Conservation (phyloP, 805 yeast genomes). For the Millerago galiae region DNA sequence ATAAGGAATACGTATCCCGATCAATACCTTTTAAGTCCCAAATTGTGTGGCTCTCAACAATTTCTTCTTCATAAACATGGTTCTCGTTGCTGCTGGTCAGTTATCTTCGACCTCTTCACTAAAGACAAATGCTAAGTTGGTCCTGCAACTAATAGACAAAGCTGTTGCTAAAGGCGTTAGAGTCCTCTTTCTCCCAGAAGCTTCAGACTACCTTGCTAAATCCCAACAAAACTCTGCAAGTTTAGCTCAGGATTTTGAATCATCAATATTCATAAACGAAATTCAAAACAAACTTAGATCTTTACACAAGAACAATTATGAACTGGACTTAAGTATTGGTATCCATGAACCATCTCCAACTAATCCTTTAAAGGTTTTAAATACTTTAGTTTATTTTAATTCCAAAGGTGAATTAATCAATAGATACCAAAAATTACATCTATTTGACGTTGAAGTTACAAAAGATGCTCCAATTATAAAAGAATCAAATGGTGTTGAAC, state of each 20-base stretch:
- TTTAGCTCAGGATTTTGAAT: conserved; percentile 44
- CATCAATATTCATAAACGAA: conserved; percentile 36
- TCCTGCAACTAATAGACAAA: conserved; percentile 48
- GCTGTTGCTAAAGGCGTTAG: conserved; percentile 60
- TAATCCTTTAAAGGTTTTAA: conserved; percentile 45
- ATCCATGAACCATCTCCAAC: conserved; percentile 70
- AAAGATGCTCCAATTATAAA: conserved; percentile 72
- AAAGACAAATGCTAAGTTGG: conserved; percentile 51
- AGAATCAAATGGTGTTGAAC: conserved; percentile 70
- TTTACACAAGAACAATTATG: conserved; percentile 18
- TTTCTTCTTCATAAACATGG: conserved; percentile 26
- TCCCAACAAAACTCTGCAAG: conserved; percentile 45
- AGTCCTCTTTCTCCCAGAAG: conserved; percentile 86
- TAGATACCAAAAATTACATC: conserved; percentile 77
- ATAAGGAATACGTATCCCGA: too few relatives aligned
- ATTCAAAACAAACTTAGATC: conserved; percentile 38
- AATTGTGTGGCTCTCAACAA: not conserved
- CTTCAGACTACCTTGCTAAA: conserved; percentile 77
- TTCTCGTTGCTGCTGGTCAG: conserved; percentile 78
- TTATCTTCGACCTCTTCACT: conserved; percentile 67
- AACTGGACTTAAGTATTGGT: conserved; percentile 71
- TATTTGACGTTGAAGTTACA: conserved; percentile 78
- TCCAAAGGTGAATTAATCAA: conserved; percentile 57
- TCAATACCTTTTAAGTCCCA: too few relatives aligned
- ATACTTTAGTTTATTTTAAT: conserved; percentile 68